Evolutionary conservation across 2,329 filamentous ascomycete species (phyloP), one percentile per base, ranked within the genome.

Genomic region (Paecilomyces variotii): DNA sequence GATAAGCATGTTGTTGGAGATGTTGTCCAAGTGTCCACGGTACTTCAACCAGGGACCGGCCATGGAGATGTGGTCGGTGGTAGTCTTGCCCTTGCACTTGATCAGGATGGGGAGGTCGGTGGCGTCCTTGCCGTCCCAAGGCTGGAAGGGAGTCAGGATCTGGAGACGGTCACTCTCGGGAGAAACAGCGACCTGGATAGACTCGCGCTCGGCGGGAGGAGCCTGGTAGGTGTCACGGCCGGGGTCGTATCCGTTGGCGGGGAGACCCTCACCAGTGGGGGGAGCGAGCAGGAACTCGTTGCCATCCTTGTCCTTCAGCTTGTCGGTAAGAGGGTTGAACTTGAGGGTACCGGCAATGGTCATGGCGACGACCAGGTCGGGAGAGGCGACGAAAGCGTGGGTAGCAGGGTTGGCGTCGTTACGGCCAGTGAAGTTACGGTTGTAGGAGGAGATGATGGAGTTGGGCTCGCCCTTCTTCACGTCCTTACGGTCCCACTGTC

Each of bases 1-100:
- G 69, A 97, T 97, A 76, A 97, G 80, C 91, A 97, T 96, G 85
- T 97, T 97, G 87, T 97, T 97, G 74, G 92, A 97, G 81, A 97
- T 97, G 85, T 97, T 97, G 86, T 97, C 93, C 71, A 97, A 84
- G 76, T 97, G 93, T 63, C 93, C 93, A 84, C 93, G 91, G 86
- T 97, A 97, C 84, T 97, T 97, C 77, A 97, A 83, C 92, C 92
- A 96, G 62, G 92, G 91, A 66, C 92, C 91, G 67, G 91, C 92
- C 90, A 96, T 95, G 62, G 91, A 96, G 79, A 96, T 96, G 81
- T 96, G 91, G 74, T 96, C 92, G 64, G 92, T 96, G 64, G 92
- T 97, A 65, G 91, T 96, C 87, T 97, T 97, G 78, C 93, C 93
- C 79, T 94, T 79, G 64, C 88, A 84, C 87, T 99, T 99, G 84